Percentiles rank a stretch among this genome's conserved stretches.
phyloP scores from a whole-genome alignment of 345 rosid species.

The thale cress (Arabidopsis thaliana) region TAIR10.1 NC_003076.8:25735501-25736000 shows the following conservation, averaged over 20 bases:
- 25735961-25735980: slow-evolving; percentile 62
- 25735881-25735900: not conserved
- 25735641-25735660: not conserved
- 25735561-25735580: slow-evolving; percentile 1
- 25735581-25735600: slow-evolving; percentile 3
- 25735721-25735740: not conserved
- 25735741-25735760: slow-evolving; percentile 13
- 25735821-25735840: slow-evolving; percentile 22
- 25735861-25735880: not conserved
- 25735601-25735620: not conserved
- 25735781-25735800: not conserved
- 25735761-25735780: not conserved
- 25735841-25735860: slow-evolving; percentile 6
- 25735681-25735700: not conserved
- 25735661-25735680: not conserved
- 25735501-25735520: slow-evolving; percentile 58
- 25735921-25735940: slow-evolving; percentile 68
- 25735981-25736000: slow-evolving; percentile 56
- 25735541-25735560: slow-evolving; percentile 10
- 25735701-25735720: not conserved
- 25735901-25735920: slow-evolving; percentile 81
- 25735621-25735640: not conserved
- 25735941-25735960: slow-evolving; percentile 64
- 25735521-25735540: not conserved
- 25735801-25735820: not conserved